Evolutionary conservation across 2,329 filamentous ascomycete genomes (phyloP).

Genomic region (Samsoniella hepiali): DNA sequence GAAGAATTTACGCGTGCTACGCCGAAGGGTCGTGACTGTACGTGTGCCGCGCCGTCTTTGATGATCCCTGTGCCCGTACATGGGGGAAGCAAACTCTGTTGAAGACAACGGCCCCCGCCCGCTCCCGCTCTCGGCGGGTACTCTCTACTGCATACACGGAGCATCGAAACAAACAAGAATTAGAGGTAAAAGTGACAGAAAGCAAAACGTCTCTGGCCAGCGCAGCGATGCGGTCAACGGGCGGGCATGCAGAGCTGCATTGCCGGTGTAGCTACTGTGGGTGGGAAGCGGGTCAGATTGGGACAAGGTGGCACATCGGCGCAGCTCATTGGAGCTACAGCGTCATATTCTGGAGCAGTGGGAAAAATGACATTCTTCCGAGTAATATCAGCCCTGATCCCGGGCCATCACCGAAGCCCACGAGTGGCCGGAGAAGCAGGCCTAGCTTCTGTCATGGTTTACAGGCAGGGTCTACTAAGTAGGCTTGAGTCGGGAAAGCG

Average conservation of each 20-base stretch:
- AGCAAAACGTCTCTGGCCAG: neutral
- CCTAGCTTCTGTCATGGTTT: neutral
- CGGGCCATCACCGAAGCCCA: neutral
- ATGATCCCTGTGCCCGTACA: neutral
- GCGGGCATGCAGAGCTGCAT: constrained; percentile 10
- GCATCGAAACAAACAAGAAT: neutral
- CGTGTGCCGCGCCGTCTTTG: neutral
- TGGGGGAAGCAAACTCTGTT: neutral
- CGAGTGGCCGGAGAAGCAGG: neutral
- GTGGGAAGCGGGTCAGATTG: constrained; percentile 2
- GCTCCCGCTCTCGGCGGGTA: neutral
- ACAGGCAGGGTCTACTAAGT: neutral
- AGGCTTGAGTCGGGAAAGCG: neutral
- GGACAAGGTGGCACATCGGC: neutral
- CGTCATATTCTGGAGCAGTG: neutral
- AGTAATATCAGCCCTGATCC: neutral
- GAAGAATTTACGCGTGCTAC: neutral
- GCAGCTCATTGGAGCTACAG: constrained; percentile 1
- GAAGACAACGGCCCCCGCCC: neutral
- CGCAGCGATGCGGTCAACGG: constrained; percentile 9
- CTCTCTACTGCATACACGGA: neutral
- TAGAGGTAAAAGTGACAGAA: neutral
- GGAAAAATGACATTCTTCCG: neutral
- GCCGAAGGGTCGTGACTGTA: neutral
- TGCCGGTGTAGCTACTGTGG: constrained; percentile 9